phyloP scores from a whole-genome alignment of 2,329 filamentous ascomycete genomes.

The Sporothrix variecibatus region DNA sequence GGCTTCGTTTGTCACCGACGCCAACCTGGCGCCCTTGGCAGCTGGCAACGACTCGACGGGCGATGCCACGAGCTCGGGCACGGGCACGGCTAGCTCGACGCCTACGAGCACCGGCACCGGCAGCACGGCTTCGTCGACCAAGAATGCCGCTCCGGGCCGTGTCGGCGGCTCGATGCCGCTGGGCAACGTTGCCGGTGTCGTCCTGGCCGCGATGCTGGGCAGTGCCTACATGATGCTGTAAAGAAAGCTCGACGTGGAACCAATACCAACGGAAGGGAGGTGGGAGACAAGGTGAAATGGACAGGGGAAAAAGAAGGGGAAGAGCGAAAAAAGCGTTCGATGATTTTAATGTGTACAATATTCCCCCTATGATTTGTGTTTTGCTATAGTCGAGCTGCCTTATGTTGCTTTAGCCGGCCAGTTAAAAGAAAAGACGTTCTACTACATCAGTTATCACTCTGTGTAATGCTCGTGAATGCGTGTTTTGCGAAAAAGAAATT shows the following conservation, averaged over 20 bases:
- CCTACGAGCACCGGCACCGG: slow-evolving; percentile 8
- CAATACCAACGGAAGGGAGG: not conserved
- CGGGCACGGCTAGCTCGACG: slow-evolving; percentile 24
- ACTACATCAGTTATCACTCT: not conserved
- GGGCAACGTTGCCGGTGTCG: slow-evolving; percentile 20
- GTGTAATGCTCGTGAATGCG: not conserved
- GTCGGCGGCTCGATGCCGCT: slow-evolving; percentile 22
- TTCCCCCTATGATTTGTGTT: slow-evolving; percentile 6
- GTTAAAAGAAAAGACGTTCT: not conserved
- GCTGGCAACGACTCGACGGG: slow-evolving; percentile 23
- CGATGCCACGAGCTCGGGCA: slow-evolving; percentile 22
- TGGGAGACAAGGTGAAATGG: not conserved
- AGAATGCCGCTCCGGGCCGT: slow-evolving; percentile 23
- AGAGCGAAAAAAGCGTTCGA: slow-evolving; percentile 2
- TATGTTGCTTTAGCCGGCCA: not conserved
- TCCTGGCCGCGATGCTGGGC: slow-evolving; percentile 24
- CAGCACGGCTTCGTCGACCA: slow-evolving; percentile 21
- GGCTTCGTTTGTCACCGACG: slow-evolving; percentile 38
- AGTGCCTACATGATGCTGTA: slow-evolving; percentile 29
- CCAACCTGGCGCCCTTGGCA: slow-evolving; percentile 38
- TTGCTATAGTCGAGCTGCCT: not conserved
- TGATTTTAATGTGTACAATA: slow-evolving; percentile 17
- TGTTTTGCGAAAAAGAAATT: not conserved
- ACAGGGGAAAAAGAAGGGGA: not conserved
- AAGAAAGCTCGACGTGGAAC: no score